Percentiles rank a stretch among this genome's conserved stretches.
phyloP scores from a whole-genome alignment of 1,284 basidiomycete genomes.

The Marasmius oreades region DNA sequence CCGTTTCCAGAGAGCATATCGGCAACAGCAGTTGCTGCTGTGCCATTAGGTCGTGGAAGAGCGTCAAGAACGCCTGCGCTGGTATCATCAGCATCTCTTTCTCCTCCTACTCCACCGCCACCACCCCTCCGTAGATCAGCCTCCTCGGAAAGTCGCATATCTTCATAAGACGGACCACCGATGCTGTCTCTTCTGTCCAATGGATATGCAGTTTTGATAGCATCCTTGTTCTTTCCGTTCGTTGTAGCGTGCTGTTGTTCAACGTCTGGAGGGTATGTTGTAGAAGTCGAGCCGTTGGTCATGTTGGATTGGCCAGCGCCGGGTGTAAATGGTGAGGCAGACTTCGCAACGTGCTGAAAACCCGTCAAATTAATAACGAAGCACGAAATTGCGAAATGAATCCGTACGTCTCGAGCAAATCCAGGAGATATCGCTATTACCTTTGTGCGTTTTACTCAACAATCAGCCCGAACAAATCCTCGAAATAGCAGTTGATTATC shows the following conservation, averaged over 20 bases:
- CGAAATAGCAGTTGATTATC: background rate
- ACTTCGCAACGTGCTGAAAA: constrained; percentile 26
- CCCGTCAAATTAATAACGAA: background rate
- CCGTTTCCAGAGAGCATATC: background rate
- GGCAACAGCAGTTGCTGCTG: background rate
- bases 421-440: constrained; percentile 66
- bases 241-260: background rate
- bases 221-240: background rate
- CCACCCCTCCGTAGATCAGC: background rate
- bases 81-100: too few species aligned
- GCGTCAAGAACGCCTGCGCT: constrained; percentile 16
- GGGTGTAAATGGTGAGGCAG: constrained; percentile 14
- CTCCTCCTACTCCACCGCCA: too few species aligned
- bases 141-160: constrained; percentile 18
- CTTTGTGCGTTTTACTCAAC: constrained; percentile 27
- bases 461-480: background rate
- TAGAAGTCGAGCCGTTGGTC: background rate
- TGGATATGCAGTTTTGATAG: background rate
- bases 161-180: constrained; percentile 41
- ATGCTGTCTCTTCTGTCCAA: constrained; percentile 23
- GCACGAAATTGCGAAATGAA: background rate
- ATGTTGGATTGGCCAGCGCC: background rate
- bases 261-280: background rate
- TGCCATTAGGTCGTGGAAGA: constrained; percentile 15
- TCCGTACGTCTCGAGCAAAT: constrained; percentile 60